Evolutionary conservation across 768 basidiomycete genomes (phyloP), one percentile per base, ranked within the genome.

Genomic region (Tylopilus vinaceipallidus): DNA sequence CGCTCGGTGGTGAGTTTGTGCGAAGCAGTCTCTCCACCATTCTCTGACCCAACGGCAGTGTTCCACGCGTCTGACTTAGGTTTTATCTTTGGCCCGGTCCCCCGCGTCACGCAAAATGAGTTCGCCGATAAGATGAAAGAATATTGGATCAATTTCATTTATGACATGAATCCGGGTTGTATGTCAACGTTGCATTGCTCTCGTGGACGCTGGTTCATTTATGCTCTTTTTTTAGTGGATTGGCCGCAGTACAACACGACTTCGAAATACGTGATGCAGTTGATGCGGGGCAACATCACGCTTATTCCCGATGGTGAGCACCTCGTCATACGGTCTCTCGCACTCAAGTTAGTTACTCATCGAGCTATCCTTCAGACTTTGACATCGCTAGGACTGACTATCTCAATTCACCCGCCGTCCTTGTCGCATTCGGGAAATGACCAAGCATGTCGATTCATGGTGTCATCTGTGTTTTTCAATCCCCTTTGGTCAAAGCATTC

Each of bases 141-240:
- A 53, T 80, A 79, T 45, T 83, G 78, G 55, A 71, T 83, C 66
- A 76, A 73, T 43, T 84, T 84, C 54, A 68, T 82, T 17, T 68
- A 74, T 54, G 78, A 83, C 53, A 68, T 83, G 43, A 71, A 75
- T 51, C 83, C 81, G 4, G 81, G 82, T 30, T 39, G 82, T 82
- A 50, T 22, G 75, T 65, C 17, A 8, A n/a, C 39, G 10, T 13
- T 35, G n/a, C 7, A 19, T 19, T 4, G 3, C 16, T 3, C 16
- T 22, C 65, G 24, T 37, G 13, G n/a, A 4, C 1, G 1, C 3
- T 23, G 4, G 33, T 36, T 35, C 26, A 30, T 9, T n/a, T n/a
- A n/a, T n/a, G n/a, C n/a, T n/a, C n/a, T 33, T 27, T 26, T 29
- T 10, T 6, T 22, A 60, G 58, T 40, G 20, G 36, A 46, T 39